These are phyloP conservation scores for Endotrypanum monterogeii DNA, from an alignment of 208 protist species.

Conservation along the genomic window DNA sequence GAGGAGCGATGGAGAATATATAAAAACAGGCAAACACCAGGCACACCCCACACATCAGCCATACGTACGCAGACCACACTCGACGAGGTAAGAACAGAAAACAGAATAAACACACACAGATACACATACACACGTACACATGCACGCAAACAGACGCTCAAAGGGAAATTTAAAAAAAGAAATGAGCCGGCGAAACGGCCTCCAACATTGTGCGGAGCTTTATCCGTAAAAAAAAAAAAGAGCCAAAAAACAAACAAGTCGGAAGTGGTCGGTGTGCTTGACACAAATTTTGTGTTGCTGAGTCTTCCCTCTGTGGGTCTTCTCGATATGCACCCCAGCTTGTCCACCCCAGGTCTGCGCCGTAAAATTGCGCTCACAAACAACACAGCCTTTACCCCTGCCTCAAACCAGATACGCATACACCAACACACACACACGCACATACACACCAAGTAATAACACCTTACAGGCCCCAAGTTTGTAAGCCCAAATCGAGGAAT, in stretches of 20 bases:
- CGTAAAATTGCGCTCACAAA: background rate
- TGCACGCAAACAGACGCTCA: background rate
- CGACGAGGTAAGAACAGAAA: background rate
- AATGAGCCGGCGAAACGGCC: background rate
- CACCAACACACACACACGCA: too few species aligned
- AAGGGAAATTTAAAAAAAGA: background rate
- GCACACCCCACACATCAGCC: background rate
- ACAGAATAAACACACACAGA: background rate
- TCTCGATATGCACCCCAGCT: background rate
- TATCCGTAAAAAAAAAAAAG: background rate
- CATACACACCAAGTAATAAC: too few species aligned
- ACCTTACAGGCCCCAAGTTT: too few species aligned
- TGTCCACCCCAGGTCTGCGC: background rate
- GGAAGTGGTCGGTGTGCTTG: background rate
- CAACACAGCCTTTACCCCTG: background rate
- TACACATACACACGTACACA: slow-evolving; percentile 1
- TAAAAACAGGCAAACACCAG: too few species aligned
- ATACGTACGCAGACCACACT: background rate
- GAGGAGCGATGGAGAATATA: background rate
- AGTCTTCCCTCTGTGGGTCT: too few species aligned
- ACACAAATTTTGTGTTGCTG: background rate
- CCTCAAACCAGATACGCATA: background rate
- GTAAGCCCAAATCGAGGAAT: too few species aligned
- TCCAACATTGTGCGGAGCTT: background rate
- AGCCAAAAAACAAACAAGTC: background rate